Percentiles rank a stretch among this genome's conserved stretches.
Conservation (phyloP, 2,329 filamentous ascomycete genomes). For the Cladosporium sp. region DNA sequence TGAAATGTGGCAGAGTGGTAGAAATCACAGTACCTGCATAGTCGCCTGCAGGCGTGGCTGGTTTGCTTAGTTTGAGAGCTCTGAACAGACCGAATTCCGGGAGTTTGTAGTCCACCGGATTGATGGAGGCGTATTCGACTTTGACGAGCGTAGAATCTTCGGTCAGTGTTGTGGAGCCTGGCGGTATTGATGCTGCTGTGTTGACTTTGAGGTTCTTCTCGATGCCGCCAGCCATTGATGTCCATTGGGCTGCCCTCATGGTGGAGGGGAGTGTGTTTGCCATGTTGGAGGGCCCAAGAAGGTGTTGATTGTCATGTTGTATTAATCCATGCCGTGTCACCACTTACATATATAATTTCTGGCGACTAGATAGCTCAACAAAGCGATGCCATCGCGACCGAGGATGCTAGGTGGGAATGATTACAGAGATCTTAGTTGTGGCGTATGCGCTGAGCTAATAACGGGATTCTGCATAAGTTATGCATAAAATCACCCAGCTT, state of each 20-base stretch:
- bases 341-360: too few relatives aligned
- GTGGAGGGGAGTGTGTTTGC: slow-evolving; percentile 18
- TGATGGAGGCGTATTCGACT: slow-evolving; percentile 42
- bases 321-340: too few relatives aligned
- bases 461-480: too few relatives aligned
- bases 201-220: slow-evolving; percentile 51
- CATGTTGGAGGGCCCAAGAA: too few relatives aligned
- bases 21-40: slow-evolving; percentile 47
- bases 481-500: too few relatives aligned
- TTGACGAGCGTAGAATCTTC: slow-evolving; percentile 39
- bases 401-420: too few relatives aligned
- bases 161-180: slow-evolving; percentile 18
- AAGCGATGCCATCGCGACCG: too few relatives aligned
- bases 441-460: too few relatives aligned
- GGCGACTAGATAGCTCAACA: too few relatives aligned
- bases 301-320: too few relatives aligned
- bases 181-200: slow-evolving; percentile 35
- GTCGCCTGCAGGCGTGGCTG: slow-evolving; percentile 47
- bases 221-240: slow-evolving; percentile 47
- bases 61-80: slow-evolving; percentile 32
- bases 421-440: too few relatives aligned
- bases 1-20: slow-evolving; percentile 26
- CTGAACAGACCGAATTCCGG: slow-evolving; percentile 39
- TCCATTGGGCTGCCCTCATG: slow-evolving; percentile 53
- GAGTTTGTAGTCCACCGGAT: slow-evolving; percentile 50